Evolutionary conservation across 495 filamentous ascomycete genomes (phyloP), one percentile per base, ranked within the genome.

Genomic region (Aspergillus egyptiacus): DNA sequence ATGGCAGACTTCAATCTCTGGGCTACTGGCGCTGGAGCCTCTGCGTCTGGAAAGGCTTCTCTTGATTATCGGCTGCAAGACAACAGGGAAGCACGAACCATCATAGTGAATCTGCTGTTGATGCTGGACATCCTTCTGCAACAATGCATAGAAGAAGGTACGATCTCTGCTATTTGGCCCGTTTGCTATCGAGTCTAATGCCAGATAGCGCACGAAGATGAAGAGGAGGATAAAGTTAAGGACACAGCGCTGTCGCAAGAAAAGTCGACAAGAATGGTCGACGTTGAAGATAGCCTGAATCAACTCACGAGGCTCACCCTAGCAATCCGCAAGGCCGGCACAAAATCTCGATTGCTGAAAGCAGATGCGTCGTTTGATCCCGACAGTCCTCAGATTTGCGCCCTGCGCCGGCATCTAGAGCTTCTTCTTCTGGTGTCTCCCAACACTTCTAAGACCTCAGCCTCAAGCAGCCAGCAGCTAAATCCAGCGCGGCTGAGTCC

Each of bases 1-100:
- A 24, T 61, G 14, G 55, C 55, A 5, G 58, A 61, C 35, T 55
- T 61, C n/a, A 61, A 61, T 14, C 43, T 61, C 6, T 61, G 55
- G 55, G 55, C 35, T 30, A 9, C 15, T 5, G 37, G 55, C 11
- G 48, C 54, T 27, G 58, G 58, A 30, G 58, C 55, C 9, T 48
- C 39, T 0, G 24, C 25, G 7, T 8, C 11, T n/a, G 34, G 31
- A 13, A 32, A 38, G 9, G 35, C 51, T 2, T 58, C 55, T 0
- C 51, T 58, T 22, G 46, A 50, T 34, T 1, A 13, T 32, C 49
- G 49, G 17, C 32, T 52, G 2, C n/a, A 13, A 4, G 8, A 8
- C 2, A 46, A 31, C 5, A 8, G 19, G 20, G 49, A 39, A 5
- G 15, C 49, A 19, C 10, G 23, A 4, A 30, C 3, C 3, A 7